Evolutionary conservation across 1,284 basidiomycete species (phyloP).

Genomic region (Ceratobasidium sp.): DNA sequence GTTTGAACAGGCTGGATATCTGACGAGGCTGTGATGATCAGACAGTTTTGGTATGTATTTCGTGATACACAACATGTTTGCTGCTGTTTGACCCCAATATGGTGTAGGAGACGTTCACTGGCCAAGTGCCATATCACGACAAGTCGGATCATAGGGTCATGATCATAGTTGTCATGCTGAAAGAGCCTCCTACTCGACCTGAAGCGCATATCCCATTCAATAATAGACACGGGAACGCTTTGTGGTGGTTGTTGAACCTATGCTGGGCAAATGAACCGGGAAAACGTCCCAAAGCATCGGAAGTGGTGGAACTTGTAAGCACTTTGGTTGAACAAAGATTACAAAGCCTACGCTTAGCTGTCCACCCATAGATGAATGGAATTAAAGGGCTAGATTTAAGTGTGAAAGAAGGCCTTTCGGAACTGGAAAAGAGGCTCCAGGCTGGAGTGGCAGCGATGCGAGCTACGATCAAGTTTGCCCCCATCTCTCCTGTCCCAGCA

Average conservation of each 20-base stretch:
- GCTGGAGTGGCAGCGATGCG: too few species aligned
- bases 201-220: neutral
- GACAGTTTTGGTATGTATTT: neutral
- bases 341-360: too few species aligned
- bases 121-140: neutral
- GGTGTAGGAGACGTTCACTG: constrained; percentile 5
- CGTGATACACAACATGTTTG: neutral
- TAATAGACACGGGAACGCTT: neutral
- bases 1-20: neutral
- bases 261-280: neutral
- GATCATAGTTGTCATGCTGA: neutral
- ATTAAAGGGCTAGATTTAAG: too few species aligned
- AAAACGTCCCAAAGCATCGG: neutral
- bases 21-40: neutral
- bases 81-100: neutral
- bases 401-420: too few species aligned
- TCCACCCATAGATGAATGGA: too few species aligned
- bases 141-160: neutral
- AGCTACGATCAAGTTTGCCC: too few species aligned
- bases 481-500: too few species aligned
- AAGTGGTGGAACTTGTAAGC: neutral
- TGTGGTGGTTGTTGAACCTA: neutral
- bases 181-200: neutral
- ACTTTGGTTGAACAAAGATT: neutral
- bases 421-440: too few species aligned